Evolutionary conservation across 371 early-diverging fungal genomes (phyloP).

Genomic region (Smittium culicis): DNA sequence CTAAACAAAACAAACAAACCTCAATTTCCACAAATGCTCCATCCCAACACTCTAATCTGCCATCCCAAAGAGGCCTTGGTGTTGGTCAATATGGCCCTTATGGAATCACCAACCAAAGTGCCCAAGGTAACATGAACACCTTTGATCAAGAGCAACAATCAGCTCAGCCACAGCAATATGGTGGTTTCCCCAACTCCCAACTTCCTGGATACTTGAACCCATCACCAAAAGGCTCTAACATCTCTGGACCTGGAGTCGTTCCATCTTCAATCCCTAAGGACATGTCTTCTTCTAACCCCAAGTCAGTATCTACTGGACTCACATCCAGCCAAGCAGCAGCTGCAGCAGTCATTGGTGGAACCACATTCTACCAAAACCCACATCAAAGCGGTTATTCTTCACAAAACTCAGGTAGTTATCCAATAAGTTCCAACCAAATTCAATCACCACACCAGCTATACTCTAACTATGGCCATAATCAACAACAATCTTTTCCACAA

Average conservation of each 20-base stretch:
- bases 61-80: neutral
- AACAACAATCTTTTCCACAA: conserved; percentile 15
- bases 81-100: neutral
- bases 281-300: conserved; percentile 9
- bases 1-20: conserved; percentile 9
- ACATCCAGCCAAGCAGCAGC: no score
- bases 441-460: no score
- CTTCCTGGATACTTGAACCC: no score
- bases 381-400: no score
- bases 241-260: neutral
- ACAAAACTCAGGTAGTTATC: conserved; percentile 18
- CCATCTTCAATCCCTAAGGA: neutral
- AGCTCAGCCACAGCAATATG: no score
- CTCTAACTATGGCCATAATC: conserved; percentile 27
- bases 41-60: no score
- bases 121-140: neutral
- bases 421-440: no score
- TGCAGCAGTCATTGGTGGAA: no score
- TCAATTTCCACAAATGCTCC: no score
- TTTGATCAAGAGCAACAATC: neutral
- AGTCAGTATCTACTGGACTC: conserved; percentile 3
- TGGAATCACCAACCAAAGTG: neutral
- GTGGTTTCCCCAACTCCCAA: no score
- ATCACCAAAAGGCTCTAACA: no score
- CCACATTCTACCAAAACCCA: no score